These are phyloP conservation scores for Aspergillus coremiiformis DNA, from an alignment of 495 filamentous ascomycete species.

Conservation along the genomic window DNA sequence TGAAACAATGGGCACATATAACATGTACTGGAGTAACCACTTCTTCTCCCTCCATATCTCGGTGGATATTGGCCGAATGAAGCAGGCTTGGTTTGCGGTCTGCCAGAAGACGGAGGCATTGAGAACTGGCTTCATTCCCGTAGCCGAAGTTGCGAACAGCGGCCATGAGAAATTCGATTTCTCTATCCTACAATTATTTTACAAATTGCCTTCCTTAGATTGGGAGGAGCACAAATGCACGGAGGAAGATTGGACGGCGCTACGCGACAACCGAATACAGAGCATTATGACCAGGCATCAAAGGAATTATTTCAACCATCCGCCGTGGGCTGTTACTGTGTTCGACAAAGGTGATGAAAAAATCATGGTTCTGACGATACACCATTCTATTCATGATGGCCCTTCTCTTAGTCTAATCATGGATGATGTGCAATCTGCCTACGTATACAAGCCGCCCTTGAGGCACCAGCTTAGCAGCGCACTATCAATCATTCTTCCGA, in stretches of 20 bases:
- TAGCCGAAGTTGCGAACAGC: slow-evolving; percentile 11
- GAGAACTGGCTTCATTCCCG: slow-evolving; percentile 54
- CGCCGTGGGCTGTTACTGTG: slow-evolving; percentile 28
- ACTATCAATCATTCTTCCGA: slow-evolving; percentile 16
- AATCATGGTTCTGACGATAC: slow-evolving; percentile 26
- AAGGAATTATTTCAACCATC: slow-evolving; percentile 17
- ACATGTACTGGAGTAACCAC: slow-evolving; percentile 33
- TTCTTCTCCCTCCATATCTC: slow-evolving; percentile 33
- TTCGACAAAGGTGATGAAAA: slow-evolving; percentile 13
- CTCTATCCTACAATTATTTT: slow-evolving; percentile 27
- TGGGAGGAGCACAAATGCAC: slow-evolving; percentile 18
- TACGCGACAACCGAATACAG: slow-evolving; percentile 11
- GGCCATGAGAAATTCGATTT: slow-evolving; percentile 3
- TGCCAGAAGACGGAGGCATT: slow-evolving; percentile 55
- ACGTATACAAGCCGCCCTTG: slow-evolving; percentile 16
- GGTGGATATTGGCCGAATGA: slow-evolving; percentile 47
- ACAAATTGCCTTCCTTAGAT: slow-evolving; percentile 18
- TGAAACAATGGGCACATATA: slow-evolving; percentile 26
- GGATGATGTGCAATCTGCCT: slow-evolving; percentile 21
- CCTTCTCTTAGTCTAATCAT: slow-evolving; percentile 25
- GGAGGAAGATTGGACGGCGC: slow-evolving; percentile 5
- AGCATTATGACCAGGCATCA: slow-evolving; percentile 21
- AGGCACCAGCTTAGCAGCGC: slow-evolving; percentile 23
- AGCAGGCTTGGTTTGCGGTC: slow-evolving; percentile 52
- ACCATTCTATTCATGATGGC: slow-evolving; percentile 31